Evolutionary conservation across 352 stramenopile species (phyloP), one percentile per base, ranked within the genome.

Genomic region (Phytophthora boehmeriae): DNA sequence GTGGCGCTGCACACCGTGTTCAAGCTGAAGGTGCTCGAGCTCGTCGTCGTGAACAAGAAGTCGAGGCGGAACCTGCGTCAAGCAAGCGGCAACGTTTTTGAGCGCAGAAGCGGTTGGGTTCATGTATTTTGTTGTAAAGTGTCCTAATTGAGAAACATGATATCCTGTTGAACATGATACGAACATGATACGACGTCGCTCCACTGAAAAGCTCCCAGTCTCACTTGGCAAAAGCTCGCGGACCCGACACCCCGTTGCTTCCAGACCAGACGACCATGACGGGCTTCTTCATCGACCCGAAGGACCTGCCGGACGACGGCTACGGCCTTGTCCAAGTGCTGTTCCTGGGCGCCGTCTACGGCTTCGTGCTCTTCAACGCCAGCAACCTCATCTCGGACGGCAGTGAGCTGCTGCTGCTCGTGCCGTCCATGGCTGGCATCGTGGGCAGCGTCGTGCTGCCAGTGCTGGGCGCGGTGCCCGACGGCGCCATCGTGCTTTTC

Each of bases 381-480:
- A 97, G 92, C 47, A 98, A 98, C 79, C 81, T 99, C 63, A 99
- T 99, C 76, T 98, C 95, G 19, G 96, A 99, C 80, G 97, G 97
- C 68, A 98, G 91, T 38, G 97, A 99, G 75, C 86, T 99, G 35
- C 83, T 99, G 36, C 86, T 99, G 30, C 86, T 99, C 17, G 87
- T 99, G 55, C 97, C 96, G 10, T 92, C 83, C 25, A 89, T 98
- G 74, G 89, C 96, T 2, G 97, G 97, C 55, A 88, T 99, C 47
- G 97, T 99, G 17, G 97, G 97, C 39, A 97, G 94, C 54, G 80
- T 99, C 35, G 96, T 99, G 47, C 79, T 99, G 11, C 97, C 97
- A 0, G 83, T 99, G 32, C 74, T 99, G 19, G 97, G 97, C 32
- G 96, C 97, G 11, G 96, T 99, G 43, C 97, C 97, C 1, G 97